Base-by-base conservation (phyloP, 805 yeast species). In the Brettanomyces custersianus region DNA sequence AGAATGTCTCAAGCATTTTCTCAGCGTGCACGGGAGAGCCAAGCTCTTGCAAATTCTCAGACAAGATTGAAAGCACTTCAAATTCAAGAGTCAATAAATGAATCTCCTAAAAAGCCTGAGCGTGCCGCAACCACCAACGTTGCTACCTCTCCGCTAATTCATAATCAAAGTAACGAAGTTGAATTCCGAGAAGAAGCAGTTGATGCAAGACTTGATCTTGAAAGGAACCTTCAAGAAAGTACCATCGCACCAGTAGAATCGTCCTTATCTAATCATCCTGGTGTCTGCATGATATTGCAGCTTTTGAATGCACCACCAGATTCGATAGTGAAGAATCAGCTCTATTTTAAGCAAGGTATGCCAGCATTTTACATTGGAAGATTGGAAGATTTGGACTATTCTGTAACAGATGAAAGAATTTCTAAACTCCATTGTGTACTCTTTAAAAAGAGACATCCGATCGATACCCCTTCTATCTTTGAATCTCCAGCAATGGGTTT, bases 371-470 rank as follows among this genome's bases (percentile, higher is more conserved):
- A 77, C 38, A 69, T 90, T 37, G 97, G 98, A 2, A 64, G 97
- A 24, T 70, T 72, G 17, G 72, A 67, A 16, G 72, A 67, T 3
- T 72, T 83, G 40, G 77, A 82, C 50, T 68, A 73, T 23, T 64
- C 63, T 29, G 71, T 84, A 13, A 62, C 70, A 22, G 96, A 88
- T 45, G 80, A 70, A 46, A 60, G 96, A 31, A 70, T 90, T 47
- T 88, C 96, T 2, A 83, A 86, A 44, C 66, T 79, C 1, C 97
- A 92, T 57, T 87, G 96, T 55, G 60, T 77, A 21, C 63, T 90
- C 11, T 48, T 66, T 37, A 74, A 74, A 48, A 70, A 75, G 40
- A 64, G 86, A 39, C 85, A 80, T 49, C 77, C 77, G 0, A 70
- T 74, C 4, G 45, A 48, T 7, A 69, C 70, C 11, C 62, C 65